phyloP scores from a whole-genome alignment of 208 protist genomes.

The Entamoeba histolytica region DNA sequence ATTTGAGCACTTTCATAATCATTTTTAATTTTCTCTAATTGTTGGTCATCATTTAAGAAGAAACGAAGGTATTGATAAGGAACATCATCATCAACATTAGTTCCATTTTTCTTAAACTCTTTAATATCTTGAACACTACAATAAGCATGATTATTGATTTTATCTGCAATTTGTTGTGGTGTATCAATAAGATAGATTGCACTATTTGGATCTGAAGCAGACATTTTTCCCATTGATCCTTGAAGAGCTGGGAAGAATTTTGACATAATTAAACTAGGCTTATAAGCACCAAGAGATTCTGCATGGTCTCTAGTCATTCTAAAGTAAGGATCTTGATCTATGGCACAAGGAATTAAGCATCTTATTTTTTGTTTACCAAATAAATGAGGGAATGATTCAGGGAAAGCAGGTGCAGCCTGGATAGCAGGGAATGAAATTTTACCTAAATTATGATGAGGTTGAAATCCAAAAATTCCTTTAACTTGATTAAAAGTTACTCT shows the following conservation, averaged over 20 bases:
- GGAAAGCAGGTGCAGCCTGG: conserved; percentile 76
- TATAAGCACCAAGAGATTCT: conserved; percentile 50
- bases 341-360: conserved; percentile 88
- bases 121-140: conserved; percentile 50
- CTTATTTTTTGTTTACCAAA: conserved; percentile 36
- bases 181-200: conserved; percentile 86
- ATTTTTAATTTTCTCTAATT: neutral
- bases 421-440: conserved; percentile 76
- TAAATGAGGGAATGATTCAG: conserved; percentile 65
- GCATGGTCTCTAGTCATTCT: conserved; percentile 78
- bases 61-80: neutral
- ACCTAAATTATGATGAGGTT: conserved; percentile 54
- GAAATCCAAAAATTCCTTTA: conserved; percentile 68
- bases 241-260: conserved; percentile 91
- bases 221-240: conserved; percentile 81
- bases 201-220: conserved; percentile 55
- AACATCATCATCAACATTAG: conserved; percentile 16
- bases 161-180: conserved; percentile 63
- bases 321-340: conserved; percentile 91
- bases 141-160: conserved; percentile 67
- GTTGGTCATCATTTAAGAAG: conserved; percentile 5
- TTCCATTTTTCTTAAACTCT: conserved; percentile 69
- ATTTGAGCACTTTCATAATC: neutral
- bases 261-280: conserved; percentile 75
- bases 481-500: conserved; percentile 55